Evolutionary conservation across 2,329 filamentous ascomycete genomes (phyloP), one percentile per base, ranked within the genome.

Genomic region (Colletotrichum sp.): DNA sequence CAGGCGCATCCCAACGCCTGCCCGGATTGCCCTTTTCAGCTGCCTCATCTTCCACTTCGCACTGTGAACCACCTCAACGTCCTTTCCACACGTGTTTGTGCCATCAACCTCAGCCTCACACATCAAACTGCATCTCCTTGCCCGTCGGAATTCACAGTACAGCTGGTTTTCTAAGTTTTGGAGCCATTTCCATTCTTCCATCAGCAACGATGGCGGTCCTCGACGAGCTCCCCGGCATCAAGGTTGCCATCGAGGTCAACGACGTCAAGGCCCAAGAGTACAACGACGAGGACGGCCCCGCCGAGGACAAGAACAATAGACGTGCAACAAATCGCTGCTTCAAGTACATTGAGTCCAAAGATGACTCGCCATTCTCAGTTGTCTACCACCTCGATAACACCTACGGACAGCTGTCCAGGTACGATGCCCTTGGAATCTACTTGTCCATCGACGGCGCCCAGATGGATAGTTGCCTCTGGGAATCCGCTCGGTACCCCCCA

Each of bases 171-270:
- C 10, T 13, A n/a, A 52, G n/a, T 52, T 48, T 52, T 21, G 43
- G n/a, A 21, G 43, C n/a, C 43, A 3, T 52, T 52, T 3, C 43
- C 43, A 15, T n/a, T 34, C 30, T 21, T 28, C 15, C n/a, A 43
- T 12, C 39, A 12, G 55, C 28, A n/a, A 71, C 34, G 21, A 82
- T 82, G 81, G 80, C 80, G 4, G 67, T 82, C 24, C 72, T 81
- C 26, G 21, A 75, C 15, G 76, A 74, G 7, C n/a, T 82, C 2
- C 77, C 75, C 0, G 80, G 78, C 4, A 12, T 82, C 4, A 78
- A 79, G 18, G 75, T 82, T 21, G 79, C 78, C 1, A 59, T 82
- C 32, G 75, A 65, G n/a, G 77, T 80, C 16, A 70, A 79, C 26
- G 78, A 77, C 9, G n/a, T 72, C 10, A 66, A 67, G 1, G 77